phyloP scores from a whole-genome alignment of 306 rosid species.

The Abrus precatorius region DNA sequence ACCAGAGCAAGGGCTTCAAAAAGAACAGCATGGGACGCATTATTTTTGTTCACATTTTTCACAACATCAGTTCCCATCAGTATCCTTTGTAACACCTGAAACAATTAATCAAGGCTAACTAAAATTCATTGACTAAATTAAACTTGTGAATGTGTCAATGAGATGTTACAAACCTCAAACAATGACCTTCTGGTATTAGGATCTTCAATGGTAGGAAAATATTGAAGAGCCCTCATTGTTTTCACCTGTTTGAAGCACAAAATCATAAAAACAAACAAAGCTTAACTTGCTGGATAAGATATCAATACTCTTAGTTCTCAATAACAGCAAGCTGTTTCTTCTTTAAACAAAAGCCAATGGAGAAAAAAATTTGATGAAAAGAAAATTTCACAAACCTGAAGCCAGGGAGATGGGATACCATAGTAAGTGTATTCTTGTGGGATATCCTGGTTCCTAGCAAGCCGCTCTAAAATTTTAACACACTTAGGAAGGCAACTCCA shows the following conservation, averaged over 20 bases:
- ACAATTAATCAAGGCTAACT: slow-evolving; percentile 48
- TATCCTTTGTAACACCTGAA: slow-evolving; percentile 98
- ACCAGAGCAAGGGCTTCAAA: slow-evolving; percentile 99
- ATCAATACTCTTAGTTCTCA: slow-evolving; percentile 30
- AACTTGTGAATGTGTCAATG: slow-evolving; percentile 4
- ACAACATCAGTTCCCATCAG: slow-evolving; percentile 99
- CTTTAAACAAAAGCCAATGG: slow-evolving; percentile 4
- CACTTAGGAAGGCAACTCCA: slow-evolving; percentile 99
- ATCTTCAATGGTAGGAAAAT: slow-evolving; percentile 95
- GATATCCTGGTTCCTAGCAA: slow-evolving; percentile 97
- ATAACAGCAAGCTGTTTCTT: slow-evolving; percentile 13
- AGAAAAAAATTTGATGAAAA: slow-evolving; percentile 39
- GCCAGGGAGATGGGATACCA: slow-evolving; percentile 99
- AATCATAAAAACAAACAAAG: slow-evolving; percentile 33
- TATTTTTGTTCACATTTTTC: slow-evolving; percentile 98
- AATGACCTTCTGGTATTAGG: slow-evolving; percentile 97
- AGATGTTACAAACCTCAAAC: slow-evolving; percentile 80
- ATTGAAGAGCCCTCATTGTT: slow-evolving; percentile 99
- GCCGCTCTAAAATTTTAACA: slow-evolving; percentile 91
- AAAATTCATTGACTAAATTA: slow-evolving; percentile 25
- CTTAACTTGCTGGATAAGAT: slow-evolving; percentile 25
- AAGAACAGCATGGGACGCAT: slow-evolving; percentile 99
- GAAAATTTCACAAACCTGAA: slow-evolving; percentile 80
- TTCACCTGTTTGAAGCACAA: slow-evolving; percentile 73
- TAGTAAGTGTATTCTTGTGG: slow-evolving; percentile 99